These are phyloP conservation scores for Excoecaria cochinchinensis DNA, from an alignment of 345 rosid genomes.

Conservation along the genomic window DNA sequence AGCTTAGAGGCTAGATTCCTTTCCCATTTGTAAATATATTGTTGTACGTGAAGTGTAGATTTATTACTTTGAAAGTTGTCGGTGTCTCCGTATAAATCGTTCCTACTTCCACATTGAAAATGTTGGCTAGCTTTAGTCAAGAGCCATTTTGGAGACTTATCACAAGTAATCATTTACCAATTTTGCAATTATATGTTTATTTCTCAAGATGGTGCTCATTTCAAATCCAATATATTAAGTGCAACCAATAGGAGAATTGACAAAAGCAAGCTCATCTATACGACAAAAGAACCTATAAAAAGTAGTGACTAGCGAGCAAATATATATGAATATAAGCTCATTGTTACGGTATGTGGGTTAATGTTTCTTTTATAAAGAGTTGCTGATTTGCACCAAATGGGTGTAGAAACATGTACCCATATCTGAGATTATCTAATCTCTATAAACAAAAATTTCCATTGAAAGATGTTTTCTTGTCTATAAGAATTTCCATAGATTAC, in stretches of 20 bases:
- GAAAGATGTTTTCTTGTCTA: background rate
- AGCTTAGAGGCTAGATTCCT: background rate
- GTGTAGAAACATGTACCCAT: background rate
- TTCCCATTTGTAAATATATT: background rate
- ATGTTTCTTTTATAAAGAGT: background rate
- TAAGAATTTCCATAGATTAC: background rate
- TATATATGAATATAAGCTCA: background rate
- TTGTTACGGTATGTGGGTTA: background rate
- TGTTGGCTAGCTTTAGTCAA: background rate
- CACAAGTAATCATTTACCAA: background rate
- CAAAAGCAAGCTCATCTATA: background rate
- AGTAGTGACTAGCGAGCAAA: background rate
- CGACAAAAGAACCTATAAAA: background rate
- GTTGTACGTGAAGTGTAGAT: background rate
- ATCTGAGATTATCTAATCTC: background rate
- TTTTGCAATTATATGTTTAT: background rate
- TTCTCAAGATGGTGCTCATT: too few species aligned
- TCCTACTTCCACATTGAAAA: background rate
- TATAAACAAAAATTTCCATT: too few species aligned
- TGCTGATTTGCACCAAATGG: background rate
- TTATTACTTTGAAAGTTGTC: background rate
- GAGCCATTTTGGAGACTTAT: background rate
- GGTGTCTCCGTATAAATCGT: background rate
- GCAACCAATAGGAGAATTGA: background rate
- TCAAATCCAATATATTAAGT: background rate